Base-by-base conservation (phyloP, 2,329 filamentous ascomycete species). In the Chaetomiaceae sp. region DNA sequence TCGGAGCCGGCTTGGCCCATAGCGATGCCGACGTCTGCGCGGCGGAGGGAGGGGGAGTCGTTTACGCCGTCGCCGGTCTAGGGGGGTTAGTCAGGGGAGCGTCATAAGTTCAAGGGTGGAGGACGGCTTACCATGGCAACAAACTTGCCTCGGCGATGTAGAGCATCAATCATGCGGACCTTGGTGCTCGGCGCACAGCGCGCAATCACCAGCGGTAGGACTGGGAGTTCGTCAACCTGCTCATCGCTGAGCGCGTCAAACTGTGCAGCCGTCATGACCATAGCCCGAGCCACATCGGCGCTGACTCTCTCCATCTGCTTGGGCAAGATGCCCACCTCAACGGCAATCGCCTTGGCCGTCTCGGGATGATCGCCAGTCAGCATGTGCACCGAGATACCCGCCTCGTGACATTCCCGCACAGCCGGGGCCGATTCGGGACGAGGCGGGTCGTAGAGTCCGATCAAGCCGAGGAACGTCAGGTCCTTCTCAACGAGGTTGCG, bases 11-110 rank as follows among this genome's bases (percentile, higher is more conserved):
- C 76, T 57, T 82, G 73, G 43, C 85, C 85, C 85, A 89, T 89
- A 58, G 85, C 85, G 59, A 89, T 89, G 62, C 86, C 86, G 14
- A 90, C 85, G 62, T 89, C 85, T 5, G 86, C 82, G 61, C 84
- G 79, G 66, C 87, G 87, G 23, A 89, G 75, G 1, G 85, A 85
- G 1, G 86, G 86, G 13, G 83, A 85, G 67, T 89, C 86, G 65
- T 89, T 89, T 60, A 88, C 85, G 60, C 86, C 85, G 55, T 89
- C 85, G 61, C 86, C 86, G 37, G 85, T 89, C 60, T 62, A 32
- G 18, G 30, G 5, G 27, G 23, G 4, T 20, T 13, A 29, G 36
- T 47, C 5, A 46, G 45, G 29, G n/a, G n/a, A n/a, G n/a, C n/a
- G 3, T 5, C 5, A 25, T 7, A 27, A 16, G 32, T 7, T 10